Evolutionary conservation across 2,329 filamentous ascomycete genomes (phyloP), one percentile per base, ranked within the genome.

Genomic region (Phialophora macrospora): DNA sequence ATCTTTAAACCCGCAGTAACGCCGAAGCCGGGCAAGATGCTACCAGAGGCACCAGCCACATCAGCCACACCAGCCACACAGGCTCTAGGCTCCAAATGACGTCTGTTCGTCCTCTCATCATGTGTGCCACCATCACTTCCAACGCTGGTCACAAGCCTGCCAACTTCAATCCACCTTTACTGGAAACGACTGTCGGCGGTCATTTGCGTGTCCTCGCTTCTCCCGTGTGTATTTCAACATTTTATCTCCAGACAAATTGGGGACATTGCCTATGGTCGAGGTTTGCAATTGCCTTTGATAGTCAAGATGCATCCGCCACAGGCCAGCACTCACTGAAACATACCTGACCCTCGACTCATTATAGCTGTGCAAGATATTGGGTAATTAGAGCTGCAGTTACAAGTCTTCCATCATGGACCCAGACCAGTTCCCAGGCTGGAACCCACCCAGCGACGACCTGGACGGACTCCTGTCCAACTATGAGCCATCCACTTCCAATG

Each of bases 361-460:
- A 26, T 51, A 22, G 14, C 26, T 28, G 28, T 60, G 26, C 30
- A 22, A 55, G 44, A 12, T 9, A 61, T 22, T 14, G 2, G 14
- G 12, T 34, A 41, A 9, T 46, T 8, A 28, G 17, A 20, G 9
- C 9, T 44, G 20, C 17, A 32, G 41, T n/a, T 38, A 6, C 38
- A 2, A 46, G 22, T 26, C 32, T 28, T 46, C n/a, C 20, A 17
- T 41, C 8, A 68, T 68, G 66, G 66, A 68, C 34, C 63, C 63
- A 54, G 63, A 64, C 44, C 60, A 63, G 14, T 66, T 68, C 57
- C 54, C 63, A 11, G 60, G 54, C 26, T 68, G 66, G 66, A 61
- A 48, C 58, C 54, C 66, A 46, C 55, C 63, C 24, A 57, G 61
- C 28, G 64, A 65, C 59, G 67, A 65, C 32, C 24, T 67, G 30